These are phyloP conservation scores for Rhizopus arrhizus DNA, from an alignment of 371 early-diverging fungal species.

Conservation along the genomic window DNA sequence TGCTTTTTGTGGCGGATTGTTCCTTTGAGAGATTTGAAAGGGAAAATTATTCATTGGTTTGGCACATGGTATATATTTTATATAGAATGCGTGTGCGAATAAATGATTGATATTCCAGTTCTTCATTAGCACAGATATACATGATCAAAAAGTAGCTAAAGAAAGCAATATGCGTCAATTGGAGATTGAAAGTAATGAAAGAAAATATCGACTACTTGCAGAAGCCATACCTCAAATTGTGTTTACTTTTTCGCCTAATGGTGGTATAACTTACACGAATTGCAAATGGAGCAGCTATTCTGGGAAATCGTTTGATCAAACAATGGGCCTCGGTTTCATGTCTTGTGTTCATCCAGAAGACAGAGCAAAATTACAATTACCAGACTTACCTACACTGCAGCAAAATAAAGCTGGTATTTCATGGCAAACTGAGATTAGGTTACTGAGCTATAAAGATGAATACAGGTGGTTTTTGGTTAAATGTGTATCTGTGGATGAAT, in stretches of 20 bases:
- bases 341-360: conserved; percentile 67
- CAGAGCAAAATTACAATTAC: conserved; percentile 56
- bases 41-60: conserved; percentile 66
- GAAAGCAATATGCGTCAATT: conserved; percentile 56
- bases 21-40: conserved; percentile 61
- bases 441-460: conserved; percentile 50
- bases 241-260: conserved; percentile 62
- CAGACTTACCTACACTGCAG: conserved; percentile 40
- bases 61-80: conserved; percentile 35
- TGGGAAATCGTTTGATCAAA: conserved; percentile 57
- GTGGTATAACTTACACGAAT: conserved; percentile 63
- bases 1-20: conserved; percentile 65
- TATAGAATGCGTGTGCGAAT: background rate
- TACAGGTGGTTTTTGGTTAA: conserved; percentile 68
- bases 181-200: conserved; percentile 64
- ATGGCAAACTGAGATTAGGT: conserved; percentile 61
- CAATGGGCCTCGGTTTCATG: conserved; percentile 65
- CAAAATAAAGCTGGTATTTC: conserved; percentile 49
- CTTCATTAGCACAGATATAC: conserved; percentile 58
- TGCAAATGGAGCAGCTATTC: conserved; percentile 65
- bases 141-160: conserved; percentile 64
- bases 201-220: conserved; percentile 65
- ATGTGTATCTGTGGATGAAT: conserved; percentile 62
- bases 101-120: background rate
- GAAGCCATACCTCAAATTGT: conserved; percentile 73